Base-by-base conservation (phyloP, 345 rosid genomes). In the Eucalyptus paniculata region DNA sequence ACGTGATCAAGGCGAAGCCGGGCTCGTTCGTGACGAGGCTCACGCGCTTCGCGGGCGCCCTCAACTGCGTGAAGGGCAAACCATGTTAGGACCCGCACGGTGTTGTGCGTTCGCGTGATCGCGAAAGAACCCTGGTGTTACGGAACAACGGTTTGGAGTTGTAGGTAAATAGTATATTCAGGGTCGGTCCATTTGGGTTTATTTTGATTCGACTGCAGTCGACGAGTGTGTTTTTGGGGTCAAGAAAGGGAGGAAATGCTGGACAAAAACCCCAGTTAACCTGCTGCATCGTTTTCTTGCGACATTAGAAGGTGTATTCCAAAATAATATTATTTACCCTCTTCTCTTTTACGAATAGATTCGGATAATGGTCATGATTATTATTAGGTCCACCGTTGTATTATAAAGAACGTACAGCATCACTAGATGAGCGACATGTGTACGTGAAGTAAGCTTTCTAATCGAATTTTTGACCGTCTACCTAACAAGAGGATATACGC, bases 41-140 rank as follows among this genome's bases (percentile, higher is more conserved):
- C 45, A 91, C 93, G 12, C 93, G 93, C 45, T 89, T 51, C 47
- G 37, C 93, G 0, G 94, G 94, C n/a, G 17, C 92, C 28, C 90
- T 93, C 58, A 50, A 69, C 83, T 93, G 94, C 88, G 17, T 4
- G 6, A 86, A 53, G 18, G 92, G 92, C 12, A n/a, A 89, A 58
- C 91, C 91, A 34, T 93, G 94, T 30, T 93, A 88, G 85, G 42
- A 49, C 11, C 9, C 9, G 11, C 85, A 12, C 28, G 45, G 19
- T 3, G 53, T 2, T 9, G 89, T n/a, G 18, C 56, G 14, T 32
- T 7, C 40, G 17, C 6, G 19, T 82, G 12, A 42, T 6, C 23
- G 81, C 47, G 12, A 6, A 72, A 21, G 83, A 21, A 6, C 83
- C 83, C 83, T 72, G 45, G 11, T 6, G 47, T 72, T 40, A 10